These are phyloP conservation scores for Myrmaecium sp. DNA, from an alignment of 2,329 filamentous ascomycete genomes.

Conservation along the genomic window DNA sequence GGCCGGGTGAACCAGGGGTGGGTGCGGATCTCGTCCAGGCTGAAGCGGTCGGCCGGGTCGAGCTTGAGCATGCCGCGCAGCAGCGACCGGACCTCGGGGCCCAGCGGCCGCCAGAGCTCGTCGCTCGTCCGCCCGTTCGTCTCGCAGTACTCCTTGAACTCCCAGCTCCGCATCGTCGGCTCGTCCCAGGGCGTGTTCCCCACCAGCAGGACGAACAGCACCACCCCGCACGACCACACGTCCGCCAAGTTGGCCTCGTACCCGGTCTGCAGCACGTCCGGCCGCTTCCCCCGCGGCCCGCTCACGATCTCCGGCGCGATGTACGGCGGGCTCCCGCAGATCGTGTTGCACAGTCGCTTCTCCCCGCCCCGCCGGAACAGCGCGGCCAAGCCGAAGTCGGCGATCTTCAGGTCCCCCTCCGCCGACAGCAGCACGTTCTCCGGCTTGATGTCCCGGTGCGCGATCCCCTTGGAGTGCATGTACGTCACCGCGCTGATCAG, in stretches of 20 bases:
- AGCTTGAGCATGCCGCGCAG: conserved; percentile 87
- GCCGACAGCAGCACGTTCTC: conserved; percentile 87
- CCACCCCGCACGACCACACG: conserved; percentile 94
- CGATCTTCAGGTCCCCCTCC: conserved; percentile 77
- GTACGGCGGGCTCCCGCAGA: conserved; percentile 92
- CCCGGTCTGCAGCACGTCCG: conserved; percentile 33
- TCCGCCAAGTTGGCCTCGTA: conserved; percentile 72
- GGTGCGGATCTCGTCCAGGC: conserved; percentile 68
- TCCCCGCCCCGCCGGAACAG: conserved; percentile 81
- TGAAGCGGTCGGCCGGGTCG: conserved; percentile 58
- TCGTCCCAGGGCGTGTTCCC: conserved; percentile 98
- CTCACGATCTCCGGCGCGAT: conserved; percentile 81
- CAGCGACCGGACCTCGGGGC: conserved; percentile 57
- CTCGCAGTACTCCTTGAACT: conserved; percentile 74
- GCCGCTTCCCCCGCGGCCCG: conserved; percentile 30
- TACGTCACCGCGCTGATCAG: conserved; percentile 79
- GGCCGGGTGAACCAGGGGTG: conserved; percentile 88
- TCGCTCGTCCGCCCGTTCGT: conserved; percentile 70
- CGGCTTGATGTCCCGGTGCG: conserved; percentile 59
- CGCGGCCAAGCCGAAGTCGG: conserved; percentile 90
- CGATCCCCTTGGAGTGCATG: conserved; percentile 91
- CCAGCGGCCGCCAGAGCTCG: conserved; percentile 68
- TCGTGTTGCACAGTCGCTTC: conserved; percentile 66
- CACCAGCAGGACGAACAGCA: conserved; percentile 87
- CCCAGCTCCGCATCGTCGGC: conserved; percentile 69